Percentiles rank a stretch among this genome's conserved stretches.
phyloP scores from a whole-genome alignment of 2,329 filamentous ascomycete species.

The Penicillium verrucosum region DNA sequence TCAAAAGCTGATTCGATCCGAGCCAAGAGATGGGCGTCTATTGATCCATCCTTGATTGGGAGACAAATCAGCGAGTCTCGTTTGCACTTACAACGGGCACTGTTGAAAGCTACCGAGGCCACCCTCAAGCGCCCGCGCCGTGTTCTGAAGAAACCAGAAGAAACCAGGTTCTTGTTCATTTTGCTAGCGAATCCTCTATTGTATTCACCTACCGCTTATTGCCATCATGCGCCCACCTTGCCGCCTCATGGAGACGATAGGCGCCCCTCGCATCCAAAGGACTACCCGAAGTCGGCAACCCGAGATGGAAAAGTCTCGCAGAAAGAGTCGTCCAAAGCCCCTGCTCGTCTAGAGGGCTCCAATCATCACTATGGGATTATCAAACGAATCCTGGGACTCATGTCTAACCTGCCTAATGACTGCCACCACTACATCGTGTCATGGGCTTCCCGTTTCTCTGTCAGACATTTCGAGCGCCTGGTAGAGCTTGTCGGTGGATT shows the following conservation, averaged over 20 bases:
- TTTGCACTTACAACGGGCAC: constrained; percentile 63
- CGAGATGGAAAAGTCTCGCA: constrained; percentile 15
- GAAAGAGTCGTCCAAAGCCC: constrained; percentile 20
- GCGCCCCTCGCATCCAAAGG: constrained; percentile 31
- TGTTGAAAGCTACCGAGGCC: constrained; percentile 76
- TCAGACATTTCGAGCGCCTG: constrained; percentile 64
- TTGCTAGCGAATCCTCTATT: constrained; percentile 76
- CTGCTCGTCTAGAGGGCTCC: constrained; percentile 40
- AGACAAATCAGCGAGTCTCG: constrained; percentile 59
- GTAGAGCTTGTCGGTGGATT: constrained; percentile 77
- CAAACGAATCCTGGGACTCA: constrained; percentile 76
- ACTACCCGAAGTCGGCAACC: constrained; percentile 16
- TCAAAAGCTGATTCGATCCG: constrained; percentile 21
- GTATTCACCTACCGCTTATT: constrained; percentile 44
- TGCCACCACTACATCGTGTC: constrained; percentile 74
- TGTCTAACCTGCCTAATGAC: constrained; percentile 70
- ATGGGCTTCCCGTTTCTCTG: constrained; percentile 72
- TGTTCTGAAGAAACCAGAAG: constrained; percentile 63
- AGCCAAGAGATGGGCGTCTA: constrained; percentile 40
- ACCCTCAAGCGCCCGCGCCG: constrained; percentile 76
- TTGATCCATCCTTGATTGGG: constrained; percentile 48
- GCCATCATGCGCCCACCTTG: constrained; percentile 15
- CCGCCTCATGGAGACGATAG: constrained; percentile 23
- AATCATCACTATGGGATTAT: constrained; percentile 78
- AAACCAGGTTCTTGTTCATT: constrained; percentile 75